A percentile compares a stretch with the other conserved stretches of the same genome.
phyloP scores from a whole-genome alignment of 768 basidiomycete genomes.

The Hysterangium stoloniferum region DNA sequence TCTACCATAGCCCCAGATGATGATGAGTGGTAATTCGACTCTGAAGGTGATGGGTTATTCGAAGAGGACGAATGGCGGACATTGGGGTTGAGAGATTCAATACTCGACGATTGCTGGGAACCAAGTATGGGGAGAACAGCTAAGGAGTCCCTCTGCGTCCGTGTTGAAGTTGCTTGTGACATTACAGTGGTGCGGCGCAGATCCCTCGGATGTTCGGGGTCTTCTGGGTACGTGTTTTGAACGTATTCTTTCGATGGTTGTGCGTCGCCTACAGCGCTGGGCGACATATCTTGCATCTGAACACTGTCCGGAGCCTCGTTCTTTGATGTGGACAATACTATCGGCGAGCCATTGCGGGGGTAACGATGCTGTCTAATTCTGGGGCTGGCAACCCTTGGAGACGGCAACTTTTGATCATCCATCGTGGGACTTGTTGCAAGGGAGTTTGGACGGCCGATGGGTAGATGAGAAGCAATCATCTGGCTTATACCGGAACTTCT shows the following conservation, averaged over 20 bases:
- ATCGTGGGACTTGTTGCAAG: neutral
- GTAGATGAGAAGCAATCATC: slow-evolving; percentile 1
- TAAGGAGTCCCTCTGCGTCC: slow-evolving; percentile 8
- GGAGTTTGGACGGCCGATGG: slow-evolving; percentile 2
- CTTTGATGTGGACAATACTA: neutral
- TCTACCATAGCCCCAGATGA: neutral
- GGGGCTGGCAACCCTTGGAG: neutral
- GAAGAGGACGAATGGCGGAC: no score
- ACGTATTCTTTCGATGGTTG: neutral
- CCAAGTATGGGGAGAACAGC: neutral
- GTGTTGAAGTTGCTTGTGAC: slow-evolving; percentile 4
- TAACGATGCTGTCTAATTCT: slow-evolving; percentile 11
- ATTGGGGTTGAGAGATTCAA: no score
- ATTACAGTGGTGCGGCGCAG: neutral
- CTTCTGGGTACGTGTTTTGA: neutral
- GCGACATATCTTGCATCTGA: neutral
- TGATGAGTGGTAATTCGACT: neutral
- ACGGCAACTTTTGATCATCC: neutral
- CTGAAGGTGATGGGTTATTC: no score
- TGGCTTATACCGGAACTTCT: neutral
- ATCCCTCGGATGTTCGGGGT: neutral
- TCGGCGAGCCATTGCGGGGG: neutral
- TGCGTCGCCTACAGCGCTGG: neutral
- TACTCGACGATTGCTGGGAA: no score
- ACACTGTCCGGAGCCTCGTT: neutral